These are phyloP conservation scores for Sphagnum magellanicum DNA, from an alignment of 228 moss, liverwort and hornwort species.

Conservation along the genomic window DNA sequence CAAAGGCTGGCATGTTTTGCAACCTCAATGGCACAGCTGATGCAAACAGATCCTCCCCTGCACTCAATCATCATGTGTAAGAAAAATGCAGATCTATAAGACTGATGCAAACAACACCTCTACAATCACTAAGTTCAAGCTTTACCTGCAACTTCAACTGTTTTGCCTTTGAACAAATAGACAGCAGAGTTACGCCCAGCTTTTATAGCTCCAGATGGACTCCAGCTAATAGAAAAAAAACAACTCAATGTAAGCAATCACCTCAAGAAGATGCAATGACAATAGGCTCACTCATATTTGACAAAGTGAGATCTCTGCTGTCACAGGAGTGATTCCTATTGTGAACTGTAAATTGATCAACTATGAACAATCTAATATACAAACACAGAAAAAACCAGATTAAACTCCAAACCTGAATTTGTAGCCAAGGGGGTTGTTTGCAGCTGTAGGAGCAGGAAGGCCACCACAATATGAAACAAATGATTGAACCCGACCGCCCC, in stretches of 20 bases:
- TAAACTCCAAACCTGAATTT: conserved; percentile 65
- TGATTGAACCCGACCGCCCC: conserved; percentile 70
- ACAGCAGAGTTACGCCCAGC: conserved; percentile 85
- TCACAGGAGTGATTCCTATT: too few relatives aligned
- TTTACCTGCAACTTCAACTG: conserved; percentile 63
- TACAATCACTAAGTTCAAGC: too few relatives aligned
- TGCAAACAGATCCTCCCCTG: conserved; percentile 79
- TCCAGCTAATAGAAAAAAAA: conserved; percentile 47
- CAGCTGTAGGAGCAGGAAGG: conserved; percentile 85
- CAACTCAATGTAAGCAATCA: too few relatives aligned
- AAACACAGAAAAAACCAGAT: too few relatives aligned
- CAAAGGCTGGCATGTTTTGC: conserved; percentile 65
- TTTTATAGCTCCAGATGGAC: conserved; percentile 87
- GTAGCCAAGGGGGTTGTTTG: conserved; percentile 91
- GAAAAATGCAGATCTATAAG: too few relatives aligned
- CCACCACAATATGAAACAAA: conserved; percentile 95
- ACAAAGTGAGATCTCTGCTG: too few relatives aligned
- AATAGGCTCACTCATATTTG: too few relatives aligned
- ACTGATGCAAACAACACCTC: too few relatives aligned
- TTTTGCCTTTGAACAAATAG: conserved; percentile 53
- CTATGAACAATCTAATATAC: too few relatives aligned
- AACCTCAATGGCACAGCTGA: conserved; percentile 58
- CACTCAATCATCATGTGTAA: conserved; percentile 1
- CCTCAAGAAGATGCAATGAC: too few relatives aligned
- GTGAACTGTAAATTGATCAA: too few relatives aligned